Evolutionary conservation across 768 basidiomycete genomes (phyloP).

Genomic region (Mycena latifolia): DNA sequence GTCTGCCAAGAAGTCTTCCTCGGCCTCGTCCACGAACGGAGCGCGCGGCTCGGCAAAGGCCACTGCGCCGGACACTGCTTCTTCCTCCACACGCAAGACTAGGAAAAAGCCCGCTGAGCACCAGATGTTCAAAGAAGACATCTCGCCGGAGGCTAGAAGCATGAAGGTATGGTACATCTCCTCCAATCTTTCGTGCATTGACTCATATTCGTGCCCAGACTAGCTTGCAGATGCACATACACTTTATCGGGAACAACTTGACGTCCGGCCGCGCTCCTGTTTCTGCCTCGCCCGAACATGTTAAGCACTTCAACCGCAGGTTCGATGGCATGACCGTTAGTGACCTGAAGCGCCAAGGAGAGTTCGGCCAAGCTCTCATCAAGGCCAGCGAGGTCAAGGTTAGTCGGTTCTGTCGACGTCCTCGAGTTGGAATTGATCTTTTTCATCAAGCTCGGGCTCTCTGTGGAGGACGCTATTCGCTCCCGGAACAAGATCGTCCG

Average conservation of each 20-base stretch:
- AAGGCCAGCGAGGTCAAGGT: conserved; percentile 8
- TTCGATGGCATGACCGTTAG: conserved; percentile 1
- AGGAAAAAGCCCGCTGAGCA: conserved; percentile 3
- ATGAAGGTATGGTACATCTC: conserved; percentile 2
- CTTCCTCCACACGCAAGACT: background rate
- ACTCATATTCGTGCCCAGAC: background rate
- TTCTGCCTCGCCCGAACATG: background rate
- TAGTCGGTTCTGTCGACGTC: background rate
- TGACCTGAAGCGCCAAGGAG: background rate
- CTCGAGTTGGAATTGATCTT: background rate
- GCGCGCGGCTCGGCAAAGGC: background rate
- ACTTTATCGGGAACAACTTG: conserved; percentile 1
- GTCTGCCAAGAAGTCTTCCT: conserved; percentile 3
- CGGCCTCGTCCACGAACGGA: background rate
- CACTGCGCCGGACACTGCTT: background rate
- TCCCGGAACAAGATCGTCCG: background rate
- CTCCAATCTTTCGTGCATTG: background rate
- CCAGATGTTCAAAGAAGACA: background rate
- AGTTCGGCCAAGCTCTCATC: background rate
- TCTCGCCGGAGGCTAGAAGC: background rate
- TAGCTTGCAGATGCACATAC: conserved; percentile 1
- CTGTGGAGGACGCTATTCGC: background rate
- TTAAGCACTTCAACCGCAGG: conserved; percentile 3
- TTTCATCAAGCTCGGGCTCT: conserved; percentile 7
- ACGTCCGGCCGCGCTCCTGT: background rate